phyloP scores from a whole-genome alignment of 176 grass and related monocot genomes.

The Poa pratensis region DNA sequence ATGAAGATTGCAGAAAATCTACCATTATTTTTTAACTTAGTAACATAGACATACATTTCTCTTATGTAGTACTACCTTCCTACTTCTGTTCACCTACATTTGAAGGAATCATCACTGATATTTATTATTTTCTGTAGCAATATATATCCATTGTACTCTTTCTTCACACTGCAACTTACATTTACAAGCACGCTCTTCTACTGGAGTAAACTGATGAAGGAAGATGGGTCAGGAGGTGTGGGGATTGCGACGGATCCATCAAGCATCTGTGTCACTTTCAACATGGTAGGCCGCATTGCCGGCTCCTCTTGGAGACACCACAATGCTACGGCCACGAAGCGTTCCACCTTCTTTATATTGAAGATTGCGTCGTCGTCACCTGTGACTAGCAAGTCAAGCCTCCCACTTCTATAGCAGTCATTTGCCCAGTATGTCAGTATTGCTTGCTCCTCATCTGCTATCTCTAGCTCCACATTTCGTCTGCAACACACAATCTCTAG shows the following conservation, averaged over 20 bases:
- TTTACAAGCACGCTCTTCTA: neutral
- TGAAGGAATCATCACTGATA: neutral
- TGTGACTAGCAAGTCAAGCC: constrained; percentile 36
- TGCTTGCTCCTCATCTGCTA: constrained; percentile 29
- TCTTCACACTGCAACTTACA: constrained; percentile 6
- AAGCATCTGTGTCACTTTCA: constrained; percentile 54
- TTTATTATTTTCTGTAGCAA: neutral
- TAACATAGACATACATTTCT: neutral
- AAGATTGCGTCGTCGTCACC: constrained; percentile 37
- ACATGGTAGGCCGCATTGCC: constrained; percentile 27
- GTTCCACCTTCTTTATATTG: constrained; percentile 42
- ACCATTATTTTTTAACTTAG: constrained; percentile 7
- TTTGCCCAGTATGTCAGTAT: constrained; percentile 54
- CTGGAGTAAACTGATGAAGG: neutral
- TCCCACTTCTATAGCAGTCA: constrained; percentile 44
- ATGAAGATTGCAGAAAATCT: neutral
- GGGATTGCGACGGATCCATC: constrained; percentile 45
- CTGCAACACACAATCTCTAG: constrained; percentile 57
- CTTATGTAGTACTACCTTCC: neutral
- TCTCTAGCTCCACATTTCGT: constrained; percentile 43
- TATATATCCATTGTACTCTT: neutral
- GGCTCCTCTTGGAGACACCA: constrained; percentile 56
- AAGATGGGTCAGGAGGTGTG: constrained; percentile 44
- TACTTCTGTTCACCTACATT: neutral
- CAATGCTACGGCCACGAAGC: constrained; percentile 26